phyloP scores from a whole-genome alignment of 2,329 filamentous ascomycete genomes.

The Metarhizium anisopliae region DNA sequence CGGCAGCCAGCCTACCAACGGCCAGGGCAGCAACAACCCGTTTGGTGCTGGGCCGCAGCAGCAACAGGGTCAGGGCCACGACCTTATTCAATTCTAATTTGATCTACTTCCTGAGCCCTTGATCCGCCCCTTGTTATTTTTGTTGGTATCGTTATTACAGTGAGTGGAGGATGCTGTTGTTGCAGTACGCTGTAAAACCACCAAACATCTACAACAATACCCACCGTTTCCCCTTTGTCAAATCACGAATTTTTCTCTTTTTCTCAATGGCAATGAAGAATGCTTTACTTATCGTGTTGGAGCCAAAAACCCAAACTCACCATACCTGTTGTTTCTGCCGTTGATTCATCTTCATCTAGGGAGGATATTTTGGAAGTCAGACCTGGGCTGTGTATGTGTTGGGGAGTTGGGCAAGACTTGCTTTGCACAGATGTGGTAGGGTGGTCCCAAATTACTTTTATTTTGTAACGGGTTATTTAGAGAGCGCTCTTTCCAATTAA shows the following conservation, averaged over 20 bases:
- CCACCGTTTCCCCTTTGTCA: constrained; percentile 4
- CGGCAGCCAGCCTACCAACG: constrained; percentile 41
- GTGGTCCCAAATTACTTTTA: constrained; percentile 1
- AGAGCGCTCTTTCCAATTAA: constrained; percentile 22
- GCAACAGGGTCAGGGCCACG: constrained; percentile 41
- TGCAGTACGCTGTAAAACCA: neutral
- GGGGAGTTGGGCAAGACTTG: neutral
- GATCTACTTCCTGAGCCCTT: neutral
- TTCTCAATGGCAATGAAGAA: neutral
- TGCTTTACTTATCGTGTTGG: neutral
- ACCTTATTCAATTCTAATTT: constrained; percentile 54
- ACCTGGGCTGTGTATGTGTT: neutral
- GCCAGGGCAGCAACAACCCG: constrained; percentile 45
- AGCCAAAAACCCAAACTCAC: neutral
- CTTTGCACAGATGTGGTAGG: constrained; percentile 1
- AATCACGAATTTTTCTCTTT: neutral
- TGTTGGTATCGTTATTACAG: neutral
- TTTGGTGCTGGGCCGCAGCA: constrained; percentile 45
- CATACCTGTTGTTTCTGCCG: neutral
- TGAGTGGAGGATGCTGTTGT: too few relatives aligned
- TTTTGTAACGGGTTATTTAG: constrained; percentile 16
- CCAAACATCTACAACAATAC: neutral
- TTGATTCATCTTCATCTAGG: neutral
- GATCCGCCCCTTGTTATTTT: neutral
- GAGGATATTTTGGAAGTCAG: neutral